phyloP scores from a whole-genome alignment of 139 green algal species.

The Coelastrella sp. region DNA sequence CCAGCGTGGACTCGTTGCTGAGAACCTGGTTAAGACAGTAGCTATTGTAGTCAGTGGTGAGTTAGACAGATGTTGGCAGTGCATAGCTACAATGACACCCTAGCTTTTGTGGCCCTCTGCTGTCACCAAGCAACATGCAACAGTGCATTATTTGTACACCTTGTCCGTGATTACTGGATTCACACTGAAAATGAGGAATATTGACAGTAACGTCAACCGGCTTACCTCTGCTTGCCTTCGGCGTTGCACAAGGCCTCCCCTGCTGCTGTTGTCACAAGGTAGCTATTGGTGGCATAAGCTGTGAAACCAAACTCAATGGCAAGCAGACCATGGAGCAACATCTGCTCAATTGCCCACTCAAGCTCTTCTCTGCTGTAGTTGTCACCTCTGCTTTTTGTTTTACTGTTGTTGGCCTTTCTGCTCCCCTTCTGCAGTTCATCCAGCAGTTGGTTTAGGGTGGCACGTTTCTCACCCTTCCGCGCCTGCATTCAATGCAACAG shows the following conservation, averaged over 20 bases:
- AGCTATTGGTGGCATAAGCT: constrained; percentile 57
- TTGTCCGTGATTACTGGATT: not conserved
- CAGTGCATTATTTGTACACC: not conserved
- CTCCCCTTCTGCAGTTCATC: constrained; percentile 15
- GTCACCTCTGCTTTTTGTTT: not conserved
- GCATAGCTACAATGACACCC: too few relatives aligned
- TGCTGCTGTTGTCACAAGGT: constrained; percentile 44
- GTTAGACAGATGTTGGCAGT: too few relatives aligned
- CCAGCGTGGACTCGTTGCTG: not conserved
- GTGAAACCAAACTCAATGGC: constrained; percentile 73
- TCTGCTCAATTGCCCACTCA: constrained; percentile 27
- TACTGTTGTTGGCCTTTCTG: not conserved
- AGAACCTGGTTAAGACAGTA: not conserved
- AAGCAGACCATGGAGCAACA: constrained; percentile 50
- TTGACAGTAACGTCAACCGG: too few relatives aligned
- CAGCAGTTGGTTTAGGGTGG: constrained; percentile 73
- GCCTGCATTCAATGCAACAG: not conserved
- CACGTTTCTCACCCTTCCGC: constrained; percentile 39
- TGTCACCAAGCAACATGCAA: not conserved
- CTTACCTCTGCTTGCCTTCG: not conserved
- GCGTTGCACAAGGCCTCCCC: not conserved
- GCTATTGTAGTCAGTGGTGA: not conserved
- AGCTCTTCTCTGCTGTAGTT: not conserved
- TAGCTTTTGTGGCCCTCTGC: not conserved
- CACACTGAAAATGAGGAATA: too few relatives aligned